phyloP scores from a whole-genome alignment of 768 basidiomycete genomes.

The Boletus reticuloceps region DNA sequence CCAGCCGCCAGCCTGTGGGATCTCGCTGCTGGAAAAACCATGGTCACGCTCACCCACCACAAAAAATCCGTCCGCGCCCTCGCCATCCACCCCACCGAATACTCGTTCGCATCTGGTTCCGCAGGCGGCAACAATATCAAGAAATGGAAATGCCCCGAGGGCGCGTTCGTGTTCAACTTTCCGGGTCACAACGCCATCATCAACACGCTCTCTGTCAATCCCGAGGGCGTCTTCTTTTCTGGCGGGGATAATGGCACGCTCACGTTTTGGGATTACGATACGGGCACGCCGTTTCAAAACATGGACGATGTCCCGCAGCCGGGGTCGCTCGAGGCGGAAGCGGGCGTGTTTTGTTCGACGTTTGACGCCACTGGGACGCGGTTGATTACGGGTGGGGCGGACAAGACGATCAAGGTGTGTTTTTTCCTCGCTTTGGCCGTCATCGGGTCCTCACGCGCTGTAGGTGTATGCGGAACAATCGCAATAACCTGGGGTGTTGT shows the following conservation, averaged over 20 bases:
- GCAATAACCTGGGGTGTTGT: slow-evolving; percentile 16
- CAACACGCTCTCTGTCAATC: slow-evolving; percentile 91
- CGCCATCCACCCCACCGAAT: slow-evolving; percentile 94
- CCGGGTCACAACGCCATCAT: slow-evolving; percentile 96
- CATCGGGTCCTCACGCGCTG: neutral
- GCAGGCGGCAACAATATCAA: slow-evolving; percentile 99
- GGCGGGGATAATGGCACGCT: slow-evolving; percentile 93
- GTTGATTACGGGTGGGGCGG: slow-evolving; percentile 93
- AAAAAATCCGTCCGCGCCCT: slow-evolving; percentile 96
- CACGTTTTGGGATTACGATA: slow-evolving; percentile 93
- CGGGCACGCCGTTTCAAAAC: slow-evolving; percentile 93
- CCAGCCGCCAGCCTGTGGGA: slow-evolving; percentile 76
- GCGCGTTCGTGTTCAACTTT: slow-evolving; percentile 95
- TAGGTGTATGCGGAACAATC: slow-evolving; percentile 72
- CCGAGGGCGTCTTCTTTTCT: slow-evolving; percentile 96
- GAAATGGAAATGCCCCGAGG: slow-evolving; percentile 99
- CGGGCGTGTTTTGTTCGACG: slow-evolving; percentile 94
- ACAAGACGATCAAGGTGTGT: slow-evolving; percentile 96
- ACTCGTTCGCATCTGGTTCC: slow-evolving; percentile 92
- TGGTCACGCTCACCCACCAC: slow-evolving; percentile 97
- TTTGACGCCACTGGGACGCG: slow-evolving; percentile 96
- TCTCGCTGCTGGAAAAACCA: slow-evolving; percentile 94
- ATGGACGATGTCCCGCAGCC: slow-evolving; percentile 94
- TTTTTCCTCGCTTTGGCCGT: neutral
- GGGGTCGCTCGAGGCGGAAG: slow-evolving; percentile 96